A percentile compares a stretch with the other conserved stretches of the same genome.
Conservation (phyloP, 2,329 filamentous ascomycete genomes). For the Penicillium sp. region DNA sequence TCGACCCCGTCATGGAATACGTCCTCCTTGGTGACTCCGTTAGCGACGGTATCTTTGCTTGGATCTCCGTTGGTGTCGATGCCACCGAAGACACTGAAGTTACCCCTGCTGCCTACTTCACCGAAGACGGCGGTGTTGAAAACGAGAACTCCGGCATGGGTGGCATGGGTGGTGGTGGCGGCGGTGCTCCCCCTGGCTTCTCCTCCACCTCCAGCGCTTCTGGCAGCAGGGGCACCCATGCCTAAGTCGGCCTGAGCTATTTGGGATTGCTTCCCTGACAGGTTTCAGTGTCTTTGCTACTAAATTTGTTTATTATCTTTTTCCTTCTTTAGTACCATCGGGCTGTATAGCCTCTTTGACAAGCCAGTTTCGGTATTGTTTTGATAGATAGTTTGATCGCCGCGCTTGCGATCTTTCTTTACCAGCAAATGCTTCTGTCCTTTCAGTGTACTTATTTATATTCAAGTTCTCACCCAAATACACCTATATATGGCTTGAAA, state of each 20-base stretch:
- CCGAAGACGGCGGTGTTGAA: constrained; percentile 39
- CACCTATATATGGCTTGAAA: constrained; percentile 13
- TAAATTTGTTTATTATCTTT: not conserved
- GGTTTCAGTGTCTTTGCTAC: too few species aligned
- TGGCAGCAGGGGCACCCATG: not conserved
- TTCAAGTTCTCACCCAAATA: too few species aligned
- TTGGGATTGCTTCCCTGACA: not conserved
- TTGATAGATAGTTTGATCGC: too few species aligned
- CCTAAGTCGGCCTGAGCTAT: not conserved
- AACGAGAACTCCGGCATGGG: constrained; percentile 27
- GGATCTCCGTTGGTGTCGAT: constrained; percentile 59
- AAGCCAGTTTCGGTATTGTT: too few species aligned
- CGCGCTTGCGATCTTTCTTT: too few species aligned
- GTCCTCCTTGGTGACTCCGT: constrained; percentile 59
- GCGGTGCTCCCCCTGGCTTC: constrained; percentile 8
- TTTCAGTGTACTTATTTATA: too few species aligned
- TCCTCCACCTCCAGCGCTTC: constrained; percentile 7
- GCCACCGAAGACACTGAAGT: constrained; percentile 35
- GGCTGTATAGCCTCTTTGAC: not conserved
- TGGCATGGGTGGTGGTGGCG: constrained; percentile 20
- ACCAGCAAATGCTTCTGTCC: too few species aligned
- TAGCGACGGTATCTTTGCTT: constrained; percentile 57
- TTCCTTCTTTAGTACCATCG: not conserved
- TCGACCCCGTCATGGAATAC: constrained; percentile 64
- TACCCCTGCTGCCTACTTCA: constrained; percentile 36